Conservation (phyloP, 2,329 filamentous ascomycete genomes). For the Aureobasidium sp. region DNA sequence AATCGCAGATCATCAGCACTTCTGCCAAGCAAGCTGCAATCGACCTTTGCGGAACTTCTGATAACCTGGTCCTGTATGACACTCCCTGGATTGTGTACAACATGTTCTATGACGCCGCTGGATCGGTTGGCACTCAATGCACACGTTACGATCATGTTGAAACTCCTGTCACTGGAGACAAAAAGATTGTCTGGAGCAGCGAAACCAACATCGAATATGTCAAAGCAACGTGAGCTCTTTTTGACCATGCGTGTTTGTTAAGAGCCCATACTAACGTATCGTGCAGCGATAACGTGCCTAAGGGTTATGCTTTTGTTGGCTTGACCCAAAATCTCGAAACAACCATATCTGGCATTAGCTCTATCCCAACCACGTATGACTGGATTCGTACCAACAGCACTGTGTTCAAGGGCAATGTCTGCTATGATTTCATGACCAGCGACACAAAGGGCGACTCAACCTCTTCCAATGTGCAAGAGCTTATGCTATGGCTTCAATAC, state of each 20-base stretch:
- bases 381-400: constrained; percentile 37
- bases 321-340: constrained; percentile 38
- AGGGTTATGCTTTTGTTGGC: constrained; percentile 41
- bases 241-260: neutral
- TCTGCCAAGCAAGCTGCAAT: constrained; percentile 9
- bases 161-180: constrained; percentile 26
- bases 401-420: constrained; percentile 39
- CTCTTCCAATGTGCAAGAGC: constrained; percentile 33
- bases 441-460: constrained; percentile 39
- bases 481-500: constrained; percentile 42
- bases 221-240: constrained; percentile 20
- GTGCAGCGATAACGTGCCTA: constrained; percentile 32
- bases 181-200: constrained; percentile 35
- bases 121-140: constrained; percentile 36
- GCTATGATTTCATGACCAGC: constrained; percentile 41
- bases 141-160: constrained; percentile 33
- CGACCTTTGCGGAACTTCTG: constrained; percentile 16
- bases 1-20: constrained; percentile 4
- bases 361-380: constrained; percentile 35
- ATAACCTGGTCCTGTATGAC: constrained; percentile 30
- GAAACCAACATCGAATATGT: constrained; percentile 35
- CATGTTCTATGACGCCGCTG: constrained; percentile 39
- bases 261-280: neutral
- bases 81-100: constrained; percentile 42
- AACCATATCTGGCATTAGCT: constrained; percentile 32